Evolutionary conservation across 345 rosid genomes (phyloP).

Genomic region (Melaleuca quinquenervia): DNA sequence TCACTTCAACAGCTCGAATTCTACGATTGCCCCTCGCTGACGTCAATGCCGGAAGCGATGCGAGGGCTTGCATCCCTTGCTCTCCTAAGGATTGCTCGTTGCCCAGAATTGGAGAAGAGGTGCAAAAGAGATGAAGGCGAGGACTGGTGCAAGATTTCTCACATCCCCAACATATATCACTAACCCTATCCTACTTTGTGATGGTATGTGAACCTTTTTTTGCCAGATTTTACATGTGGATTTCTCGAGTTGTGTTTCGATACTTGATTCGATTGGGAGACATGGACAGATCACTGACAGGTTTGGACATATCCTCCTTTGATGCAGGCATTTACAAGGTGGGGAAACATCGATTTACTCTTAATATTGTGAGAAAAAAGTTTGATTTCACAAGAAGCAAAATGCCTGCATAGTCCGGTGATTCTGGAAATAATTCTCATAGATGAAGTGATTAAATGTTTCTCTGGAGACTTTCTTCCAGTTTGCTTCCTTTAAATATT

Average conservation of each 20-base stretch:
- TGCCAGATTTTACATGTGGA: no score
- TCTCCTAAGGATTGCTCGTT: background rate
- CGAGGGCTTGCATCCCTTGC: background rate
- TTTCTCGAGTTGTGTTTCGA: no score
- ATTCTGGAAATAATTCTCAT: background rate
- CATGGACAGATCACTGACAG: background rate
- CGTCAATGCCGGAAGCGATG: background rate
- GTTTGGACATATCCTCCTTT: background rate
- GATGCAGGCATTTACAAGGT: background rate
- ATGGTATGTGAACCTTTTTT: background rate
- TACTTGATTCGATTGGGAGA: background rate
- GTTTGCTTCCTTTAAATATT: background rate
- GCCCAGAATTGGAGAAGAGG: background rate
- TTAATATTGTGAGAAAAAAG: no score
- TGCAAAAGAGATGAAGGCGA: background rate
- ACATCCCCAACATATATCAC: background rate
- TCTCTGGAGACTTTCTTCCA: background rate
- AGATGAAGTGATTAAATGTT: background rate
- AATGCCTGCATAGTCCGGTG: background rate
- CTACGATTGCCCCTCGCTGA: background rate
- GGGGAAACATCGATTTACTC: no score
- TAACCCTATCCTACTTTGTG: no score
- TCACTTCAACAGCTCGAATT: background rate
- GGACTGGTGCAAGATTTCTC: background rate
- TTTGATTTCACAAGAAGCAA: background rate